Percentiles rank a stretch among this genome's conserved stretches.
Evolutionary conservation across 352 stramenopile genomes (phyloP).

Genomic region (Globisporangium spinosum): DNA sequence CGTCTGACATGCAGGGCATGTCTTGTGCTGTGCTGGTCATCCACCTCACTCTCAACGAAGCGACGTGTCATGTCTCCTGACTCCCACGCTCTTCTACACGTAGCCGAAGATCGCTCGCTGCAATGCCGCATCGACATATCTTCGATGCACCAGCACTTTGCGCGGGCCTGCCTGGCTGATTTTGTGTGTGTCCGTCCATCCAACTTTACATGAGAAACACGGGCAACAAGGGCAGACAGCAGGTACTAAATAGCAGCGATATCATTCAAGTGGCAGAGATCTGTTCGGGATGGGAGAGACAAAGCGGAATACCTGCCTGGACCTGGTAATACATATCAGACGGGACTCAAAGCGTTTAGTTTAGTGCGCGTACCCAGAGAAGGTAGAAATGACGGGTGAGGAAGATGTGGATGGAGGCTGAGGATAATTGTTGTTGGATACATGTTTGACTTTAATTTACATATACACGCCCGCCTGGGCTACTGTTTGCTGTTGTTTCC

Average conservation of each 20-base stretch:
- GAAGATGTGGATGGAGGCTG: not conserved
- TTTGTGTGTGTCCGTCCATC: not conserved
- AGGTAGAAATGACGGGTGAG: not conserved
- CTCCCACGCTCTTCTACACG: not conserved
- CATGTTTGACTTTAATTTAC: not conserved
- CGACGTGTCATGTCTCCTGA: not conserved
- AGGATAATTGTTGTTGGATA: not conserved
- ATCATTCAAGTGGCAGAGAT: not conserved
- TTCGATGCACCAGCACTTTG: not conserved
- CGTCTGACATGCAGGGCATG: not conserved
- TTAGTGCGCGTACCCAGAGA: not conserved
- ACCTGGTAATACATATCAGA: not conserved
- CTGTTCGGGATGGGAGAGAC: not conserved
- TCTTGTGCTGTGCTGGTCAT: not conserved
- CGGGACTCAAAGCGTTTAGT: not conserved
- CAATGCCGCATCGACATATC: not conserved
- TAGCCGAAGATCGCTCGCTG: not conserved
- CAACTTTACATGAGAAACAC: not conserved
- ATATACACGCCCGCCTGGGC: not conserved
- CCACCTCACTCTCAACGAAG: not conserved
- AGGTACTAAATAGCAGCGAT: too few relatives aligned
- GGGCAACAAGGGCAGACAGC: not conserved
- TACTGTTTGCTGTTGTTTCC: not conserved
- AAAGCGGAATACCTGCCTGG: not conserved
- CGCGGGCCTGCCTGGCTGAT: not conserved